Base-by-base conservation (phyloP, 2,329 filamentous ascomycete genomes). In the Ceratocystis huliohia region DNA sequence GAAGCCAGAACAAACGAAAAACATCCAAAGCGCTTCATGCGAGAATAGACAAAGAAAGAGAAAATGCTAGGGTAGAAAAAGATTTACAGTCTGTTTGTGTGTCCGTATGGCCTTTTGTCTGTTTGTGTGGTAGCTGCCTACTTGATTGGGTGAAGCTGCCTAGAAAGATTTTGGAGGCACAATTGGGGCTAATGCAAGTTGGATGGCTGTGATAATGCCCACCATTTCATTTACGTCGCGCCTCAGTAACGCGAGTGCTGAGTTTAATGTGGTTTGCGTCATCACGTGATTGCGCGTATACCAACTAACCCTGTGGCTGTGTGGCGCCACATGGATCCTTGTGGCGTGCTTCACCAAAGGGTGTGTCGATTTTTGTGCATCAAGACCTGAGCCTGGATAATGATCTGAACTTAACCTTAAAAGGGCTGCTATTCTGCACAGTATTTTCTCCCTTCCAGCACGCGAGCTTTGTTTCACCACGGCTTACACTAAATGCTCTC, bases 211-310 rank as follows among this genome's bases (percentile, higher is more conserved):
- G 30, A 59, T 59, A 59, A 30, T 17, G 28, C 56, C 56, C 56
- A 59, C 56, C 25, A 33, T 59, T n/a, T 8, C 28, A 8, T 59
- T 59, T n/a, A 30, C 17, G 25, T 33, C 56, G 28, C 28, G 10
- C 7, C 28, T 5, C 22, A 33, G 20, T 37, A 30, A 37, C 45
- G 45, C 62, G 62, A 53, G 25, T 46, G 3, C 5, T 17, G 13
- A 20, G 25, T 22, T 48, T 64, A 33, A 53, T 53, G 17, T 37
- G 44, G 28, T 33, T 22, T 62, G 17, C 65, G 65, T n/a, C 25
- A 28, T 13, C 65, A 66, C 65, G 65, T 66, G 65, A 56, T 10
- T 33, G 30, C 57, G 65, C 44, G 65, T 63, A 17, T 25, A 20
- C 13, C 37, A 28, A 5, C 15, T 22, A 25, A 22, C 22, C 28